Evolutionary conservation across 2,329 filamentous ascomycete species (phyloP).

Genomic region (Colletotrichum tabaci): DNA sequence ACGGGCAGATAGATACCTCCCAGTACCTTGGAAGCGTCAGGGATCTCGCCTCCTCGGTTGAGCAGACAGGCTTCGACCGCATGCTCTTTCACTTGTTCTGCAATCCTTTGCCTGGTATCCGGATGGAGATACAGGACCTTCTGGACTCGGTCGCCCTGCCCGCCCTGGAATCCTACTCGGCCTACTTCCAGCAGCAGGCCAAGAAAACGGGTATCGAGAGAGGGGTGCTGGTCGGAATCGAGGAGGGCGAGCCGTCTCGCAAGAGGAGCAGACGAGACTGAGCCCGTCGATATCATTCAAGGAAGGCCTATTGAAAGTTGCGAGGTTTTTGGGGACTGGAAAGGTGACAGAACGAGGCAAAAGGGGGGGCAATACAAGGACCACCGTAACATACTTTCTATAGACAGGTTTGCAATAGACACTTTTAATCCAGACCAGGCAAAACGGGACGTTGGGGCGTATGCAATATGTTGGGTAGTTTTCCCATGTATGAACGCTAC

Average conservation of each 20-base stretch:
- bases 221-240: background rate
- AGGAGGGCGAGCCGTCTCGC: background rate
- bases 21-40: background rate
- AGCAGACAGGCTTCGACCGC: fast-evolving
- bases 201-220: constrained; percentile 15
- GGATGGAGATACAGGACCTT: background rate
- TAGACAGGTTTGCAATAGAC: too few species aligned
- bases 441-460: too few species aligned
- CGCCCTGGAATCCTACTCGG: background rate
- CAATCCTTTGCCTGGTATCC: background rate
- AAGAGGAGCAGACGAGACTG: background rate
- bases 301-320: too few species aligned
- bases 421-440: too few species aligned
- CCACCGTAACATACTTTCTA: too few species aligned
- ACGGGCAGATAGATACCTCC: background rate
- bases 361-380: too few species aligned
- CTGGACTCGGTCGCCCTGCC: background rate
- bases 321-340: too few species aligned
- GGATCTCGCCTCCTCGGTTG: background rate
- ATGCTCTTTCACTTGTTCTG: background rate
- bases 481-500: too few species aligned
- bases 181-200: constrained; percentile 13
- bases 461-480: too few species aligned
- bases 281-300: too few species aligned
- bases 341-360: too few species aligned